These are phyloP conservation scores for Podosphaera fusca DNA, from an alignment of 2,329 filamentous ascomycete genomes.

Conservation along the genomic window DNA sequence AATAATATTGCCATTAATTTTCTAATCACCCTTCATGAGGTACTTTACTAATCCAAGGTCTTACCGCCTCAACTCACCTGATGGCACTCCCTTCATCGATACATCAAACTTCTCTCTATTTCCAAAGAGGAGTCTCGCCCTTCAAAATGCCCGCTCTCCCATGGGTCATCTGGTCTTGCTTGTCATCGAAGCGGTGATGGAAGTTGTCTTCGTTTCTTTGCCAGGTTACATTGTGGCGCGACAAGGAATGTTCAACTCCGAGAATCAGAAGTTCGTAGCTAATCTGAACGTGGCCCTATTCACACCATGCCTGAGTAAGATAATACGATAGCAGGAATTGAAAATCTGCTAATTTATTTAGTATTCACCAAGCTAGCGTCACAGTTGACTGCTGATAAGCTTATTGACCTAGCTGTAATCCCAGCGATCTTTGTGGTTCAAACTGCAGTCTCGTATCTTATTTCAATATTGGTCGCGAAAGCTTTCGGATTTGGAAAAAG, in stretches of 20 bases:
- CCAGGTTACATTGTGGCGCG: constrained; percentile 84
- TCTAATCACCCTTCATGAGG: constrained; percentile 12
- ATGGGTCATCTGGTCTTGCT: constrained; percentile 19
- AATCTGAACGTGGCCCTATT: constrained; percentile 94
- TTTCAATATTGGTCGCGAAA: constrained; percentile 46
- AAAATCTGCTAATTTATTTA: constrained; percentile 17
- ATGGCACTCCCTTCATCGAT: constrained; percentile 10
- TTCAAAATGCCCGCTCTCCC: constrained; percentile 20
- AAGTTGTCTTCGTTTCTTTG: constrained; percentile 84
- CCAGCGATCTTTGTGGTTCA: constrained; percentile 84
- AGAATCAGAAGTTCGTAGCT: constrained; percentile 88
- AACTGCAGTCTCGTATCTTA: constrained; percentile 64
- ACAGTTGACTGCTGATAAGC: constrained; percentile 75
- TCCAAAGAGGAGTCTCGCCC: constrained; percentile 4
- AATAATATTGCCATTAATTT: too few relatives aligned
- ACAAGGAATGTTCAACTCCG: constrained; percentile 80
- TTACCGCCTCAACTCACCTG: constrained; percentile 20
- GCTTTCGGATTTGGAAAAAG: constrained; percentile 64
- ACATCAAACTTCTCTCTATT: constrained; percentile 10
- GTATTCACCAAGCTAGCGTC: constrained; percentile 95
- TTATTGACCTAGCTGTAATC: constrained; percentile 76
- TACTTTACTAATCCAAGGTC: constrained; percentile 25
- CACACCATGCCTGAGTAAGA: constrained; percentile 81
- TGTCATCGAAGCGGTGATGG: constrained; percentile 83
- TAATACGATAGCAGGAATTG: neutral